These are phyloP conservation scores for Zygotorulaspora florentina DNA, from an alignment of 805 yeast genomes.

Conservation along the genomic window DNA sequence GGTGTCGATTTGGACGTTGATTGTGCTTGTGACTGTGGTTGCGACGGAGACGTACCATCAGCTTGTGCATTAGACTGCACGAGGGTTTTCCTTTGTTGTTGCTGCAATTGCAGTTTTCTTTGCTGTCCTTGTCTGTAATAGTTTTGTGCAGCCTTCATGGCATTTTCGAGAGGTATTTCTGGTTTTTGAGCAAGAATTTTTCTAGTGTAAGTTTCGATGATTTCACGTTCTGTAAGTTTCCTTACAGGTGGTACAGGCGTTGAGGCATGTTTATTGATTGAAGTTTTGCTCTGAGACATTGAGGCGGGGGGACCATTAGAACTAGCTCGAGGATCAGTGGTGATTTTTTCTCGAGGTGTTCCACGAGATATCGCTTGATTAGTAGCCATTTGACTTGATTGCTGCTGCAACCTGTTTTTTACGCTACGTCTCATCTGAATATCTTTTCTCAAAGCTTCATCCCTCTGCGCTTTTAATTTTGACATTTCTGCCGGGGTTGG, in stretches of 20 bases:
- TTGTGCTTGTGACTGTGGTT: slow-evolving; percentile 25
- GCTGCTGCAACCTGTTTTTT: slow-evolving; percentile 31
- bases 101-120: slow-evolving; percentile 22
- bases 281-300: slow-evolving; percentile 6
- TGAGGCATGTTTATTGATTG: slow-evolving; percentile 13
- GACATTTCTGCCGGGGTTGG: slow-evolving; percentile 85
- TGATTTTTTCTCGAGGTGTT: slow-evolving; percentile 5
- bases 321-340: slow-evolving; percentile 17
- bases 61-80: slow-evolving; percentile 18
- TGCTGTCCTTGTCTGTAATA: slow-evolving; percentile 25
- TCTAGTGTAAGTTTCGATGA: slow-evolving; percentile 31
- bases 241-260: slow-evolving; percentile 17
- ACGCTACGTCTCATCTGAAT: slow-evolving; percentile 32
- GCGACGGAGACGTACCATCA: slow-evolving; percentile 23
- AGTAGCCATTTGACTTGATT: slow-evolving; percentile 16
- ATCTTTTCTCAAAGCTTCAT: slow-evolving; percentile 74
- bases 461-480: slow-evolving; percentile 77
- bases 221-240: slow-evolving; percentile 27
- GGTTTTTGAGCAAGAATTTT: slow-evolving; percentile 33
- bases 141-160: slow-evolving; percentile 34
- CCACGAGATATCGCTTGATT: slow-evolving; percentile 7
- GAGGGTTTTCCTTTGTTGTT: slow-evolving; percentile 20
- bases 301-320: slow-evolving; percentile 6
- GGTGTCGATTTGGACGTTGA: slow-evolving; percentile 13
- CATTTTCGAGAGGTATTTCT: slow-evolving; percentile 30